These are phyloP conservation scores for Myochromella boudieri DNA, from an alignment of 768 basidiomycete genomes.

Conservation along the genomic window DNA sequence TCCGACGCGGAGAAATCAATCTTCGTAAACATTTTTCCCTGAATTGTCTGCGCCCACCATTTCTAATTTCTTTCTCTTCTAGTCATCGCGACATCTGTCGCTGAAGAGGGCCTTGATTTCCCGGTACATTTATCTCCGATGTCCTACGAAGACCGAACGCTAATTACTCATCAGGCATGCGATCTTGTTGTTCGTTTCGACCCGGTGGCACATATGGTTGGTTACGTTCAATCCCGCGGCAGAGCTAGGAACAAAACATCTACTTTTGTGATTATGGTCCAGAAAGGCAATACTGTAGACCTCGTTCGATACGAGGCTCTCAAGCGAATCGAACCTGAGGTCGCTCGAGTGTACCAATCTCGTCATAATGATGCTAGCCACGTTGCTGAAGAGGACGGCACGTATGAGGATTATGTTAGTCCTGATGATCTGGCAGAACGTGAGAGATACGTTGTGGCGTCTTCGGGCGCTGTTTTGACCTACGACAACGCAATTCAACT, in stretches of 20 bases:
- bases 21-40: constrained; percentile 47
- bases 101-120: constrained; percentile 92
- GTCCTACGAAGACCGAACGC: background rate
- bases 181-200: constrained; percentile 89
- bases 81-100: constrained; percentile 86
- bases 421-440: constrained; percentile 59
- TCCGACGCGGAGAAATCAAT: constrained; percentile 66
- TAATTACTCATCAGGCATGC: constrained; percentile 59
- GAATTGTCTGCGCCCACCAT: background rate
- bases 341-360: constrained; percentile 61
- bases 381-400: constrained; percentile 35
- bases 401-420: too few relatives aligned
- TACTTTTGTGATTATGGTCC: constrained; percentile 80
- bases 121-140: constrained; percentile 41
- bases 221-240: constrained; percentile 88
- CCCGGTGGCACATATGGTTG: constrained; percentile 76
- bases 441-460: constrained; percentile 72
- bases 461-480: constrained; percentile 77
- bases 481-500: constrained; percentile 74
- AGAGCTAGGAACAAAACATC: constrained; percentile 77
- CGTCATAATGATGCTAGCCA: constrained; percentile 49
- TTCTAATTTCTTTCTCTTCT: constrained; percentile 6
- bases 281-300: constrained; percentile 54
- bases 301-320: constrained; percentile 60
- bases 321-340: constrained; percentile 59